Evolutionary conservation across 1,284 basidiomycete species (phyloP).

Genomic region (Leccinum griseonigrum): DNA sequence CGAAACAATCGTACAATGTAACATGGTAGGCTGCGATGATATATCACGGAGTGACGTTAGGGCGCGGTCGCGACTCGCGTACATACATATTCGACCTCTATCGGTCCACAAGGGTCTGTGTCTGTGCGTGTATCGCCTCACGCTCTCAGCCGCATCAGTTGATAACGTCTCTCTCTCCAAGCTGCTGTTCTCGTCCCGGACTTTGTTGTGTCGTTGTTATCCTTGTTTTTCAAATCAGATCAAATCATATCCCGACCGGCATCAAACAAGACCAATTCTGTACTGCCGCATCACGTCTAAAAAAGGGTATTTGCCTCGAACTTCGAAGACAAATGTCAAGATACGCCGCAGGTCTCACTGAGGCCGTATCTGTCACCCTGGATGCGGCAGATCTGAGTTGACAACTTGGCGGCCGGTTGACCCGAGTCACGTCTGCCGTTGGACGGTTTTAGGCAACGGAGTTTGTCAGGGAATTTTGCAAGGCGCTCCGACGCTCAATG

Average conservation of each 20-base stretch:
- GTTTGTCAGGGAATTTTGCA: background rate
- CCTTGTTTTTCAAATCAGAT: background rate
- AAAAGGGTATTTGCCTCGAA: background rate
- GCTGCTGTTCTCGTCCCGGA: background rate
- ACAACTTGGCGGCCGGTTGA: background rate
- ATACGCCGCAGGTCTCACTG: conserved; percentile 1
- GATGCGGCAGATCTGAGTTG: background rate
- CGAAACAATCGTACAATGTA: background rate
- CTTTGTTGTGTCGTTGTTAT: background rate
- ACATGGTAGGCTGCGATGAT: background rate
- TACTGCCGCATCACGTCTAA: background rate
- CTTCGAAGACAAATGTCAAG: background rate
- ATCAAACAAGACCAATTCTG: conserved; percentile 7
- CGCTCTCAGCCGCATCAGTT: background rate
- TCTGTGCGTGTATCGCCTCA: background rate
- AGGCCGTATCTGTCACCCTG: background rate
- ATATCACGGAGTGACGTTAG: background rate
- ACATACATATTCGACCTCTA: background rate
- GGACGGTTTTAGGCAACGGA: background rate
- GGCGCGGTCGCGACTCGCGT: background rate
- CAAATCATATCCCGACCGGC: background rate
- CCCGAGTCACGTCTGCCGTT: background rate
- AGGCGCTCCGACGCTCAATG: background rate
- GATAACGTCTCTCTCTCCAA: background rate
- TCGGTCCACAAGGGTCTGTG: background rate